Base-by-base conservation (phyloP, 2,329 filamentous ascomycete genomes). In the Diaporthe citri region DNA sequence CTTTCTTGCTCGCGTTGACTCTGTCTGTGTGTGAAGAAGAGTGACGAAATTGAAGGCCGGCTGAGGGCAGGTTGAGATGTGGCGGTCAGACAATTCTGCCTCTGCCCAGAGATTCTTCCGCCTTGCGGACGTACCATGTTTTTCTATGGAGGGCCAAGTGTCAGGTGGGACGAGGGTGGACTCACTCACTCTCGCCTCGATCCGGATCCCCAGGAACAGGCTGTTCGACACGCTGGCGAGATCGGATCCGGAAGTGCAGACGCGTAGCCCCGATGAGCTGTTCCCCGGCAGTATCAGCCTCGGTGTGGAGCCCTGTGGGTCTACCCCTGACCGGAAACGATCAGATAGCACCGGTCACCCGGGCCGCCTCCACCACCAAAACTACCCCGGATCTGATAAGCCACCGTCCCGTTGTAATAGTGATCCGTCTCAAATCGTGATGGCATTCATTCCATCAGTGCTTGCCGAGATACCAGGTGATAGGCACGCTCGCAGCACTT, bases 151-250 rank as follows among this genome's bases (percentile, higher is more conserved):
- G 12, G 56, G 56, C 46, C 39, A 41, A 62, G 22, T 72, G 13
- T 48, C 20, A 55, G 43, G 52, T 76, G 67, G 41, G 34, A 72
- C 67, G 75, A 74, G 56, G 60, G 74, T 74, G 72, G 75, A 69
- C 67, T 76, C 67, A 74, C 57, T 43, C 70, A 41, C 56, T 20
- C 13, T 39, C 46, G 64, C 64, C 48, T 72, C 70, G 56, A 62
- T 72, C 71, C 57, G 48, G 46, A 72, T 72, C 34, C 51, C 46
- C 46, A 72, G 57, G 57, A 36, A 56, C 15, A 39, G 64, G 36
- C 31, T 51, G 43, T 36, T 36, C 70, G 57, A 60, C 43, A 72
- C 43, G 70, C 56, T 72, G 57, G 34, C 71, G 57, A 55, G 70
- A 43, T 52, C 57, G n/a, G 71, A 72, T 46, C 28, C 71, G 57